Conservation (phyloP, 305 asterid species). For the Fraxinus angustifolia region DNA sequence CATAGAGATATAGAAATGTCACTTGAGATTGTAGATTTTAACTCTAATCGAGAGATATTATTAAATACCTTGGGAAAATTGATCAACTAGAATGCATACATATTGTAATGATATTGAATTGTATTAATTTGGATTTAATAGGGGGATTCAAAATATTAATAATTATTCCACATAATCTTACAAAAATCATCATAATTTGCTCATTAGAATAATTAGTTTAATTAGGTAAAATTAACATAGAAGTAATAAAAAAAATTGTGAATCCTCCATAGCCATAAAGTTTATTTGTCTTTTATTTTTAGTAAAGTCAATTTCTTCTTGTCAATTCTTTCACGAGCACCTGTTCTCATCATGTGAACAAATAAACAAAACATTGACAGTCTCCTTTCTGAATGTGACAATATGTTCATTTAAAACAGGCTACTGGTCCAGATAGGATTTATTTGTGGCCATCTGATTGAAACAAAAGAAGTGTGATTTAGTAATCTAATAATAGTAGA, state of each 20-base stretch:
- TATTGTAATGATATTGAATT: too few species aligned
- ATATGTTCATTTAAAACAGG: not conserved
- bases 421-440: not conserved
- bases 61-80: too few species aligned
- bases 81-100: too few species aligned
- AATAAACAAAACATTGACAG: not conserved
- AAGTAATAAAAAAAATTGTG: not conserved
- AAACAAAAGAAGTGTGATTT: not conserved
- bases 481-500: not conserved
- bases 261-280: not conserved
- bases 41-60: too few species aligned
- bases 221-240: too few species aligned
- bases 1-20: too few species aligned
- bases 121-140: too few species aligned
- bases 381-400: not conserved
- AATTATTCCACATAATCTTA: too few species aligned
- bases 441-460: not conserved
- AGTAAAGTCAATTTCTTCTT: not conserved
- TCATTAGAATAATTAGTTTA: too few species aligned
- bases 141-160: too few species aligned
- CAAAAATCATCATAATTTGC: too few species aligned
- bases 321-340: not conserved
- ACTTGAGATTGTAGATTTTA: too few species aligned
- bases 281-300: not conserved
- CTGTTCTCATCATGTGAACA: not conserved